phyloP scores from a whole-genome alignment of 2,329 filamentous ascomycete species.

The Pseudogymnoascus destructans region DNA sequence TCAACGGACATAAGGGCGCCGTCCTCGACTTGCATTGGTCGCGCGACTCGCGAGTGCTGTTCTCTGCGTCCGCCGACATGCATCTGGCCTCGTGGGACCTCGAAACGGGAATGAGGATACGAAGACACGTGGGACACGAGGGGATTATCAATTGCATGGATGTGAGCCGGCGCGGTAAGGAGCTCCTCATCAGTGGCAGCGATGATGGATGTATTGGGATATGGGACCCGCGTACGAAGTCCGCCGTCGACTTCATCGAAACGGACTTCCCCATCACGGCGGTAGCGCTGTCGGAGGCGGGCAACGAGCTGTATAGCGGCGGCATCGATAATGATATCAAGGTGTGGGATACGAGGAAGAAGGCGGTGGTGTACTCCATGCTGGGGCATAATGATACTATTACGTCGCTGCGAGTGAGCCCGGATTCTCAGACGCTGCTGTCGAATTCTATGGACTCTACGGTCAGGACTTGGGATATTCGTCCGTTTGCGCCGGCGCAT shows the following conservation, averaged over 20 bases:
- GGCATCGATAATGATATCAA: conserved; percentile 96
- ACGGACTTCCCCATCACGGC: conserved; percentile 89
- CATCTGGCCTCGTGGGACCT: conserved; percentile 91
- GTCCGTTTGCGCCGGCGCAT: conserved; percentile 83
- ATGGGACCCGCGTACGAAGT: conserved; percentile 89
- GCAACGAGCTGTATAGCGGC: conserved; percentile 88
- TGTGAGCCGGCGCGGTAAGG: conserved; percentile 78
- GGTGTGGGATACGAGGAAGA: conserved; percentile 93
- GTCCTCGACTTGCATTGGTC: conserved; percentile 93
- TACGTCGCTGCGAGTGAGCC: conserved; percentile 80
- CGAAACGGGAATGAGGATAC: conserved; percentile 82
- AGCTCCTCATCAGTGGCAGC: conserved; percentile 78
- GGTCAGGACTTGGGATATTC: conserved; percentile 88
- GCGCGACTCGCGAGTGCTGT: conserved; percentile 79
- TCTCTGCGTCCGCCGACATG: conserved; percentile 87
- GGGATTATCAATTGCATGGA: conserved; percentile 92
- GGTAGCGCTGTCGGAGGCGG: conserved; percentile 80
- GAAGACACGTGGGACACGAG: conserved; percentile 83
- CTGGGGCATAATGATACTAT: conserved; percentile 84
- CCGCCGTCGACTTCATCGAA: conserved; percentile 74
- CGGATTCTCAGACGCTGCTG: conserved; percentile 77
- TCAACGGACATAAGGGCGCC: conserved; percentile 83
- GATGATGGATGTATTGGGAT: conserved; percentile 91
- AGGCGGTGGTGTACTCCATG: conserved; percentile 76
- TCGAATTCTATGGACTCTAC: conserved; percentile 93